Evolutionary conservation across 495 filamentous ascomycete species (phyloP).

Genomic region (Trichoderma reesei): DNA sequence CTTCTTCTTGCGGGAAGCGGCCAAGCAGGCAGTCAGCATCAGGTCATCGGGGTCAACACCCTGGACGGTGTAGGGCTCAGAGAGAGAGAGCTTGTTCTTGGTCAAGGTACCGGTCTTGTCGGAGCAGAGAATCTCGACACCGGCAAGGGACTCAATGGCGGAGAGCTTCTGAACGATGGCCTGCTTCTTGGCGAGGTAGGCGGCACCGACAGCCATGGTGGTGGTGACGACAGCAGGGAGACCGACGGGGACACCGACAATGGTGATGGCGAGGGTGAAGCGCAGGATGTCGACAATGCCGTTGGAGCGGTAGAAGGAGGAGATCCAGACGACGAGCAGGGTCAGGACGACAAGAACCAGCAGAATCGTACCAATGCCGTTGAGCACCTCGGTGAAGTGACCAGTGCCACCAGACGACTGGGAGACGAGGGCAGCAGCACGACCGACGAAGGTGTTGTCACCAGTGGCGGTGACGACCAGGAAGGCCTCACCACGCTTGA

Average conservation of each 20-base stretch:
- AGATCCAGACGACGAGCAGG: conserved; percentile 73
- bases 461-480: conserved; percentile 74
- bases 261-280: conserved; percentile 78
- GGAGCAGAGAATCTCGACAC: conserved; percentile 93
- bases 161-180: conserved; percentile 95
- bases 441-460: conserved; percentile 82
- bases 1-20: conserved; percentile 87
- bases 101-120: conserved; percentile 94
- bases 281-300: conserved; percentile 64
- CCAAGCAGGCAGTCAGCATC: conserved; percentile 84
- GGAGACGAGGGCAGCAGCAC: conserved; percentile 75
- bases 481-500: conserved; percentile 82
- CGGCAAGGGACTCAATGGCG: conserved; percentile 87
- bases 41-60: conserved; percentile 75
- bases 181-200: conserved; percentile 88
- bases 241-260: conserved; percentile 93
- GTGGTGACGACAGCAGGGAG: conserved; percentile 92
- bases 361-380: conserved; percentile 75
- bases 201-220: conserved; percentile 93
- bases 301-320: conserved; percentile 79
- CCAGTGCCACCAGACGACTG: conserved; percentile 59
- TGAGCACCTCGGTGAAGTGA: conserved; percentile 84
- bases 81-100: conserved; percentile 82
- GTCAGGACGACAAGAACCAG: conserved; percentile 73
- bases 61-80: conserved; percentile 71